phyloP scores from a whole-genome alignment of 129 eudicot genomes.

The Centaurea solstitialis region DNA sequence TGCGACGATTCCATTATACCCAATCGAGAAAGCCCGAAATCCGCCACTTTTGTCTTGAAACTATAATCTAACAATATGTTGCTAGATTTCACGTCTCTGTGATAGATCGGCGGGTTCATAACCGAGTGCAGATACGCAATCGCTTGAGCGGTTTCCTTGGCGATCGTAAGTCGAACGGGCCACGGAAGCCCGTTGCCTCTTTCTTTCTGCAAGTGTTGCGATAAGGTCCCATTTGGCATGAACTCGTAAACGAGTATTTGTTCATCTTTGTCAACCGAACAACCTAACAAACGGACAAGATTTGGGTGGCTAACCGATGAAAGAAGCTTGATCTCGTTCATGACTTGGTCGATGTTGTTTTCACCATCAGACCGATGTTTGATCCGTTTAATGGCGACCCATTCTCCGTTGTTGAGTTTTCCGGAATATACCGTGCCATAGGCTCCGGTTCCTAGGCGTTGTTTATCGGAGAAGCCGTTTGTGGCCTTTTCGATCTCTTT shows the following conservation, averaged over 20 bases:
- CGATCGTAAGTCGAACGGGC: constrained; percentile 45
- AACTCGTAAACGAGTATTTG: constrained; percentile 51
- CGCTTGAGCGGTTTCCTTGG: constrained; percentile 47
- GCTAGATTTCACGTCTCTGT: constrained; percentile 55
- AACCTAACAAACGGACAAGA: constrained; percentile 46
- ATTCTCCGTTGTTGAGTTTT: constrained; percentile 38
- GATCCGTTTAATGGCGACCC: constrained; percentile 52
- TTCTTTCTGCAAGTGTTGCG: constrained; percentile 46
- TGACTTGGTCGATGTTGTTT: constrained; percentile 40
- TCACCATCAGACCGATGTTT: constrained; percentile 38
- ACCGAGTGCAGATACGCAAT: constrained; percentile 48
- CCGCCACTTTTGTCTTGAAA: constrained; percentile 48
- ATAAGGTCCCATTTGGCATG: constrained; percentile 54
- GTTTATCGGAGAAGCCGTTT: constrained; percentile 39
- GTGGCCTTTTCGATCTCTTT: constrained; percentile 56
- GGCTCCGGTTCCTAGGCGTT: constrained; percentile 53
- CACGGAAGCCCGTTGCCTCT: constrained; percentile 49
- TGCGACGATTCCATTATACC: constrained; percentile 50
- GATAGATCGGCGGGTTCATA: constrained; percentile 48
- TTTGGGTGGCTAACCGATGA: constrained; percentile 51
- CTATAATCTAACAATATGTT: constrained; percentile 45
- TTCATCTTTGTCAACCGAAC: constrained; percentile 48
- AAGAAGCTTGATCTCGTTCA: constrained; percentile 57
- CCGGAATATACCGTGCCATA: constrained; percentile 61
- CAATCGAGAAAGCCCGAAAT: constrained; percentile 57